Conservation (phyloP, 345 rosid species). For the Syzygium aqueum region DNA sequence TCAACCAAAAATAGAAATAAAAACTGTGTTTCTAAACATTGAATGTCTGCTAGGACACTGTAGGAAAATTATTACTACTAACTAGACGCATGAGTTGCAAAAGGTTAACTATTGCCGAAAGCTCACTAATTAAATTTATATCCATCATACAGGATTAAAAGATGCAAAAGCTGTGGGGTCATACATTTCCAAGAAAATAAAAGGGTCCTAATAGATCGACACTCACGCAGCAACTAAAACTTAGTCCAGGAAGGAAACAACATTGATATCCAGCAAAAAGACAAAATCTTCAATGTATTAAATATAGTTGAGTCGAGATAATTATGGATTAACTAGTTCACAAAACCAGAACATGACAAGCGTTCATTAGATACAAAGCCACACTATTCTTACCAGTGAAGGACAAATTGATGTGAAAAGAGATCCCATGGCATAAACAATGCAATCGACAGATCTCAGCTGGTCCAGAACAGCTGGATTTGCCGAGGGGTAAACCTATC, state of each 20-base stretch:
- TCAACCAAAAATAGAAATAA: background rate
- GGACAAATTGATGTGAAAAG: slow-evolving; percentile 96
- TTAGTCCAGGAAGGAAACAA: background rate
- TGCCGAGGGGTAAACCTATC: slow-evolving; percentile 72
- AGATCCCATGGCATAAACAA: slow-evolving; percentile 95
- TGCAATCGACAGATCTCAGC: slow-evolving; percentile 67
- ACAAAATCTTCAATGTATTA: background rate
- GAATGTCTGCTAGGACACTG: background rate
- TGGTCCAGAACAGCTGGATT: slow-evolving; percentile 78
- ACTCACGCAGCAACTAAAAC: background rate
- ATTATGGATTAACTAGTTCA: background rate
- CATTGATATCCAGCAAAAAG: background rate
- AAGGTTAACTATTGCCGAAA: background rate
- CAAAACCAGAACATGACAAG: background rate
- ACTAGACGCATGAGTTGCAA: background rate
- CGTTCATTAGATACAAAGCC: background rate
- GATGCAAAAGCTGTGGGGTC: background rate
- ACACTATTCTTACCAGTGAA: slow-evolving; percentile 47
- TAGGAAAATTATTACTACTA: background rate
- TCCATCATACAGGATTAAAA: background rate
- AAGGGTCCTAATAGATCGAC: background rate
- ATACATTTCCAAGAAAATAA: background rate
- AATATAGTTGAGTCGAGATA: background rate
- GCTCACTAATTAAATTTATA: background rate
- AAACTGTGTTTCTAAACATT: background rate